Evolutionary conservation across 1,284 basidiomycete genomes (phyloP).

Genomic region (Apiotrichum gracile): DNA sequence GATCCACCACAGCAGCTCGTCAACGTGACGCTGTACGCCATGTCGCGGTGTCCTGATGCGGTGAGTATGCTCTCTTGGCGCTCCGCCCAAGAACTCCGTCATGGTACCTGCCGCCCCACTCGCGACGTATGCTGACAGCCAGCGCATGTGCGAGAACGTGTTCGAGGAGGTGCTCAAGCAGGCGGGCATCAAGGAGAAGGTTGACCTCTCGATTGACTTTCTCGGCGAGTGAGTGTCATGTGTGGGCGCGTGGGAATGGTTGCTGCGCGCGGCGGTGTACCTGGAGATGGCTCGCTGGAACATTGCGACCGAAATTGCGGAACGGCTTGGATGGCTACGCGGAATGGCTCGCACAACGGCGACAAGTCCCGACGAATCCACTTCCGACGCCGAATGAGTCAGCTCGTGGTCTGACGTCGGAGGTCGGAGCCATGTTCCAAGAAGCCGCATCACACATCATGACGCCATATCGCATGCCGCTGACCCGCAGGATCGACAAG

Average conservation of each 20-base stretch:
- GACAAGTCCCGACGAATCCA: no score
- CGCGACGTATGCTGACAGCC: background rate
- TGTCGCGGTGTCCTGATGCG: conserved; percentile 46
- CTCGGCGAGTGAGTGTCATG: conserved; percentile 64
- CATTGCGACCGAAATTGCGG: no score
- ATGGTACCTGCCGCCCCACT: background rate
- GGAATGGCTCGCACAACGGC: no score
- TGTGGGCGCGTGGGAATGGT: background rate
- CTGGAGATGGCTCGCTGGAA: no score
- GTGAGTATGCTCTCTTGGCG: conserved; percentile 22
- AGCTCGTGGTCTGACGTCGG: no score
- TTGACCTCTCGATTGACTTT: conserved; percentile 65
- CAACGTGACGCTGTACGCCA: conserved; percentile 43
- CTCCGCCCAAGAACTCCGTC: background rate
- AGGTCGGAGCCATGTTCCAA: no score
- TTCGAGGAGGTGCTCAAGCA: conserved; percentile 64
- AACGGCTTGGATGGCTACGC: no score
- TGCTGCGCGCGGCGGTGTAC: no score
- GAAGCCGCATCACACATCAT: no score
- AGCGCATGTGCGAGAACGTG: conserved; percentile 60
- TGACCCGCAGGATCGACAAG: conserved; percentile 55
- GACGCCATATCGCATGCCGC: no score
- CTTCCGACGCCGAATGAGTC: no score
- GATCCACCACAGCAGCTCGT: conserved; percentile 11
- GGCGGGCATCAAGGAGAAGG: conserved; percentile 55